Evolutionary conservation across 768 basidiomycete species (phyloP), one percentile per base, ranked within the genome.

Genomic region (Pulveroboletus ravenelii): DNA sequence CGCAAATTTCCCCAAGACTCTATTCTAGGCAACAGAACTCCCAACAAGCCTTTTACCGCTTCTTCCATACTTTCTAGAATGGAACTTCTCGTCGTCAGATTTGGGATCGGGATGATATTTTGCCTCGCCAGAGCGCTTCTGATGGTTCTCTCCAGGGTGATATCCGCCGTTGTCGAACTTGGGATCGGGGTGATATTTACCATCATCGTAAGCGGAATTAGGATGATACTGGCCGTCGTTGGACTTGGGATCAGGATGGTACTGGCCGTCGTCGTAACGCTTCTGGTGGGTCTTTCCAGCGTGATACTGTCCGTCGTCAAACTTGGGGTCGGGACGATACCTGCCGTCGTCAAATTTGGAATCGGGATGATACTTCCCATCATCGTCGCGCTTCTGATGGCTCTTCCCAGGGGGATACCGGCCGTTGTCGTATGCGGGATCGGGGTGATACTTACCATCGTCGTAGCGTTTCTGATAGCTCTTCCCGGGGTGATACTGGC

Each of bases 181-280:
- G 20, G 20, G 20, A 23, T 4, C 20, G 20, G 20, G 4, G 20
- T 23, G 20, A 23, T 23, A 23, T 23, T 23, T 23, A 23, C 20
- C 20, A 23, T 23, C 20, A 23, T 23, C 20, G 4, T 2, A 23
- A 23, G 20, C 20, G 20, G 20, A 23, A 23, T 23, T 4, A 1
- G 51, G 48, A 14, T 51, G 59, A 39, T 61, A 56, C 31, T 53
- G 30, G 8, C 57, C 58, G 37, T 61, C 52, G 6, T 63, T 55
- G 7, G 20, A 47, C 29, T 38, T 45, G 36, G 25, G 23, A 18
- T 41, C 12, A 1, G 50, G 47, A 13, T 50, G 58, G 37, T 60
- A 55, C 35, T 52, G 17, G 7, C 60, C 57, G 27, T 59, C 57
- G 23, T 62, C 61, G 9, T n/a, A 47, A 13, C 32, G 32, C 35